Evolutionary conservation across 768 basidiomycete species (phyloP).

Genomic region (Cystoderma amianthinum): DNA sequence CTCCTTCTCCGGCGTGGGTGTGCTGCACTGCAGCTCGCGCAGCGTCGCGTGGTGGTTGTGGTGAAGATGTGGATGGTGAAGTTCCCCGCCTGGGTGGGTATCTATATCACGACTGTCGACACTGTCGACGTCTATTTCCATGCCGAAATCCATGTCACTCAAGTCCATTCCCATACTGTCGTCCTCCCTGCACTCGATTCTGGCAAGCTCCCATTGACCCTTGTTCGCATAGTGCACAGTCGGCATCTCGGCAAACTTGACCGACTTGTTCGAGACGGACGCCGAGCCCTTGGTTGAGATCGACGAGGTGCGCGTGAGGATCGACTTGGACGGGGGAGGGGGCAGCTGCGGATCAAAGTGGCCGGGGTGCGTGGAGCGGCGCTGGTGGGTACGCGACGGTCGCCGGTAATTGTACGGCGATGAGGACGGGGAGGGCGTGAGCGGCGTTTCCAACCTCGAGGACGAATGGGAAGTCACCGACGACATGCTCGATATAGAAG

Average conservation of each 20-base stretch:
- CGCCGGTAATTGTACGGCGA: conserved; percentile 8
- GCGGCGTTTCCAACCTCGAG: conserved; percentile 21
- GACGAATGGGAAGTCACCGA: conserved; percentile 12
- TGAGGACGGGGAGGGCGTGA: conserved; percentile 16
- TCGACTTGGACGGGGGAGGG: conserved; percentile 44
- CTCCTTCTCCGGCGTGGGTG: background rate
- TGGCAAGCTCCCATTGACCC: conserved; percentile 15
- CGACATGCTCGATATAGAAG: conserved; percentile 19
- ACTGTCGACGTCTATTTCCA: conserved; percentile 4
- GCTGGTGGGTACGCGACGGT: conserved; percentile 11
- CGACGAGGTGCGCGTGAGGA: conserved; percentile 48
- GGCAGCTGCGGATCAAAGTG: conserved; percentile 7
- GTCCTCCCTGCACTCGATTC: background rate
- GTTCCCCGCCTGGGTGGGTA: background rate
- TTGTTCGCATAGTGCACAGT: conserved; percentile 45
- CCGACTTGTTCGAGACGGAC: conserved; percentile 39
- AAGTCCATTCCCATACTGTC: conserved; percentile 23
- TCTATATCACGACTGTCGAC: background rate
- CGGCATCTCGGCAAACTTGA: conserved; percentile 66
- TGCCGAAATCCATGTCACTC: conserved; percentile 30
- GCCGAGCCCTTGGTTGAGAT: conserved; percentile 33
- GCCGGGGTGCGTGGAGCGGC: conserved; percentile 8
- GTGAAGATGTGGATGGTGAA: conserved; percentile 3
- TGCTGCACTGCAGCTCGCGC: background rate
- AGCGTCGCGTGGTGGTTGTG: background rate